phyloP scores from a whole-genome alignment of 2,329 filamentous ascomycete species.

The Geosmithia flava region DNA sequence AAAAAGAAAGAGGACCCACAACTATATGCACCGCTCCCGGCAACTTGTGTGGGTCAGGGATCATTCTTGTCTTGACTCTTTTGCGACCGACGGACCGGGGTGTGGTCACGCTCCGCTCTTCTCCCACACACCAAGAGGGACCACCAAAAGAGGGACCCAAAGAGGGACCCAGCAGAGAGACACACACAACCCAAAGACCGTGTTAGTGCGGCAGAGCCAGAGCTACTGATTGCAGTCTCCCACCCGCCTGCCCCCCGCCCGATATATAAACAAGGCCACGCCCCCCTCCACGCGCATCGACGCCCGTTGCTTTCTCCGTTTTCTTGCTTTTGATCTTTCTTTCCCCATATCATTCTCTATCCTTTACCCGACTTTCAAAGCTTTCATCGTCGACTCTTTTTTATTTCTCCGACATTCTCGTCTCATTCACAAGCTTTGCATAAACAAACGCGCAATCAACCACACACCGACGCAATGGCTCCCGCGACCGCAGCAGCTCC shows the following conservation, averaged over 20 bases:
- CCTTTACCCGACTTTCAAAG: constrained; percentile 5
- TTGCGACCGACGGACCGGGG: not conserved
- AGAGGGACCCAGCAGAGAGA: not conserved
- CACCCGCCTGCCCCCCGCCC: constrained; percentile 27
- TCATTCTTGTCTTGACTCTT: constrained; percentile 1
- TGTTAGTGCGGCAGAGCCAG: not conserved
- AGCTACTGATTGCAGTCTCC: constrained; percentile 43
- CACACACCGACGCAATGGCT: constrained; percentile 34
- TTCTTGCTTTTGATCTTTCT: not conserved
- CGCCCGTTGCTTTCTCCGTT: constrained; percentile 17
- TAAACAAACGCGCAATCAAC: not conserved
- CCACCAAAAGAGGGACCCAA: not conserved
- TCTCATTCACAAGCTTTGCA: constrained; percentile 1
- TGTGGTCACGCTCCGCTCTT: not conserved
- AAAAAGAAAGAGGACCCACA: not conserved
- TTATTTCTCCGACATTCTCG: constrained; percentile 9
- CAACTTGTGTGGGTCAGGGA: constrained; percentile 2
- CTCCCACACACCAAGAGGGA: not conserved
- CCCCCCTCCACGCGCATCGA: constrained; percentile 34
- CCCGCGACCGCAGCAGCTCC: constrained; percentile 17
- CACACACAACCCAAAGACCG: not conserved
- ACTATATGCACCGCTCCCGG: not conserved
- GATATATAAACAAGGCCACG: constrained; percentile 47
- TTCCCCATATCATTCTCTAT: not conserved
- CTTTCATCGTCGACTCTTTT: constrained; percentile 12